phyloP scores from a whole-genome alignment of 768 basidiomycete genomes.

The Daedalea quercina region DNA sequence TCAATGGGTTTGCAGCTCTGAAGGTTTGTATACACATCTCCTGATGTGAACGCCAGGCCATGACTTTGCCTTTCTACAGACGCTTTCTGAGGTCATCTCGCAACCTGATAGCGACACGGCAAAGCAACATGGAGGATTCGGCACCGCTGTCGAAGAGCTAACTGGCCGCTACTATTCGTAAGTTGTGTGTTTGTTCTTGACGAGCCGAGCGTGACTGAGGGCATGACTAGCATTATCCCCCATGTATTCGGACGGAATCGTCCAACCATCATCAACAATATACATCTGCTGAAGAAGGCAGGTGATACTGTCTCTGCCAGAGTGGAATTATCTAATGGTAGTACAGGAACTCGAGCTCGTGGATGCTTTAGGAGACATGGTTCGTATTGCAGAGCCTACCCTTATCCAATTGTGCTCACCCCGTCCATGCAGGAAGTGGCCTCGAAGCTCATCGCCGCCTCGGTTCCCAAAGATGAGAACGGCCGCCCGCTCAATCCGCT shows the following conservation, averaged over 20 bases:
- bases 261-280: conserved; percentile 37
- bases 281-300: conserved; percentile 36
- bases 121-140: conserved; percentile 29
- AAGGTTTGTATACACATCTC: conserved; percentile 32
- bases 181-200: conserved; percentile 10
- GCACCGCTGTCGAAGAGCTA: conserved; percentile 37
- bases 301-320: neutral
- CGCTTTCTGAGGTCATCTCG: conserved; percentile 38
- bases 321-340: neutral
- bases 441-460: conserved; percentile 43
- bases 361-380: conserved; percentile 62
- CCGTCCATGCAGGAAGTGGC: conserved; percentile 45
- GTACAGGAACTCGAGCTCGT: conserved; percentile 53
- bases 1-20: conserved; percentile 51
- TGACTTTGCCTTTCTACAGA: neutral
- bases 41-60: neutral
- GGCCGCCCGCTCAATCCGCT: conserved; percentile 49
- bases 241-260: conserved; percentile 50
- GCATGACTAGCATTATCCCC: conserved; percentile 41
- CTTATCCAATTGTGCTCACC: neutral
- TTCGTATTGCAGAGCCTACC: conserved; percentile 12
- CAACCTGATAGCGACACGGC: conserved; percentile 36
- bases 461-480: conserved; percentile 30
- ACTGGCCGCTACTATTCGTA: conserved; percentile 54
- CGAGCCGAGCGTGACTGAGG: conserved; percentile 13